phyloP scores from a whole-genome alignment of 306 rosid genomes.

The Prunus dulcis region DNA sequence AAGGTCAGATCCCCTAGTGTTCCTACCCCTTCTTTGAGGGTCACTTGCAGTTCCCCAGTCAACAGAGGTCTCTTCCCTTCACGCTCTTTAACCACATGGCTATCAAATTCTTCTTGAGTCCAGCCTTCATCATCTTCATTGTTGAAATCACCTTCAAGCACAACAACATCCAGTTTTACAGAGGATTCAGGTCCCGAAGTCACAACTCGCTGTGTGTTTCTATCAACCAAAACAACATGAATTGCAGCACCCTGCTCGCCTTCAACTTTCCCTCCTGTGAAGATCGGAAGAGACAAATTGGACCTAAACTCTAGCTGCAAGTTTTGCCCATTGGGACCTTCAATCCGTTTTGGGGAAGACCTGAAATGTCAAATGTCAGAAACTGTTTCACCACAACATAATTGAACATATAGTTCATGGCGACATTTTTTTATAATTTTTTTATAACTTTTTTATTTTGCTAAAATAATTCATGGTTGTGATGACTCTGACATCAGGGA shows the following conservation, averaged over 20 bases:
- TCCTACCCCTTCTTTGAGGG: conserved; percentile 97
- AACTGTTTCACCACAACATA: background rate
- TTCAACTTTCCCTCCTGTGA: conserved; percentile 99
- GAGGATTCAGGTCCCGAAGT: conserved; percentile 77
- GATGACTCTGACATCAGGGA: background rate
- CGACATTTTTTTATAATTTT: too few species aligned
- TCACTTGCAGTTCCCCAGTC: conserved; percentile 87
- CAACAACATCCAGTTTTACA: conserved; percentile 81
- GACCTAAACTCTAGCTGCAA: conserved; percentile 81
- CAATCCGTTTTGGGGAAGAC: conserved; percentile 93
- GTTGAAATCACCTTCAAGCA: conserved; percentile 98
- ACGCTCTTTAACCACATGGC: conserved; percentile 95
- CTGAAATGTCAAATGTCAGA: conserved; percentile 47
- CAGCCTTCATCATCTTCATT: conserved; percentile 93
- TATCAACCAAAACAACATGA: conserved; percentile 83
- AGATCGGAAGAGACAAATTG: conserved; percentile 87
- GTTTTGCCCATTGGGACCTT: conserved; percentile 89
- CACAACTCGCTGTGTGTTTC: conserved; percentile 46
- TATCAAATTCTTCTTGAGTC: conserved; percentile 87
- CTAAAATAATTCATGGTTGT: background rate
- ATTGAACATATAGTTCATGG: background rate
- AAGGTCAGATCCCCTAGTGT: conserved; percentile 88
- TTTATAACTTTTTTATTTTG: background rate
- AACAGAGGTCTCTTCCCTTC: conserved; percentile 96
- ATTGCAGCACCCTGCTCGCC: conserved; percentile 99